Evolutionary conservation across 2,329 filamentous ascomycete species (phyloP).

Genomic region (Aspergillus flavus): DNA sequence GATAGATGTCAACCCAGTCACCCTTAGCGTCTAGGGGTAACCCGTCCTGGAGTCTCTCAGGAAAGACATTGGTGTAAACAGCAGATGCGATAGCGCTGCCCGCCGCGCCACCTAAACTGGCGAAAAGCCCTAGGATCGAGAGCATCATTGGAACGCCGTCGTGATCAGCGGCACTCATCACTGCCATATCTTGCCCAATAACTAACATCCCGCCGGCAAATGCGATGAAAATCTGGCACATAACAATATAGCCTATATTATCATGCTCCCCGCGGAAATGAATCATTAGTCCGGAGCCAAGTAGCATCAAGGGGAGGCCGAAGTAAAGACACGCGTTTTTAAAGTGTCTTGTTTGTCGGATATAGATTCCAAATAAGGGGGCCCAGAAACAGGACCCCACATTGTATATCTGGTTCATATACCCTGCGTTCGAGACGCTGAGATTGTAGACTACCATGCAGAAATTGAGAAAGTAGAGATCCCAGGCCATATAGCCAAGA

Average conservation of each 20-base stretch:
- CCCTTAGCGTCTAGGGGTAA: neutral
- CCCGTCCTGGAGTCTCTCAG: neutral
- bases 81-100: conserved; percentile 20
- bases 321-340: conserved; percentile 56
- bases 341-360: conserved; percentile 54
- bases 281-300: conserved; percentile 59
- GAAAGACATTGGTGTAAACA: neutral
- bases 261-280: conserved; percentile 54
- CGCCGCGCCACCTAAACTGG: conserved; percentile 38
- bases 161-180: conserved; percentile 58
- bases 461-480: conserved; percentile 57
- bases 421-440: conserved; percentile 45
- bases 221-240: conserved; percentile 60
- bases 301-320: conserved; percentile 53
- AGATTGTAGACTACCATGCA: conserved; percentile 57
- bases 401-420: conserved; percentile 56
- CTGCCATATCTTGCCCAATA: conserved; percentile 59
- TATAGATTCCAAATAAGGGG: conserved; percentile 52
- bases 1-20: neutral
- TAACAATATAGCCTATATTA: conserved; percentile 53
- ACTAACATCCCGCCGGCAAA: conserved; percentile 57
- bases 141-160: conserved; percentile 53
- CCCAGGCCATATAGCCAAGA: conserved; percentile 57
- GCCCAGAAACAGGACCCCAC: conserved; percentile 57
- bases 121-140: conserved; percentile 36